These are phyloP conservation scores for Friedmanniomyces simplex DNA, from an alignment of 495 filamentous ascomycete species.

Conservation along the genomic window DNA sequence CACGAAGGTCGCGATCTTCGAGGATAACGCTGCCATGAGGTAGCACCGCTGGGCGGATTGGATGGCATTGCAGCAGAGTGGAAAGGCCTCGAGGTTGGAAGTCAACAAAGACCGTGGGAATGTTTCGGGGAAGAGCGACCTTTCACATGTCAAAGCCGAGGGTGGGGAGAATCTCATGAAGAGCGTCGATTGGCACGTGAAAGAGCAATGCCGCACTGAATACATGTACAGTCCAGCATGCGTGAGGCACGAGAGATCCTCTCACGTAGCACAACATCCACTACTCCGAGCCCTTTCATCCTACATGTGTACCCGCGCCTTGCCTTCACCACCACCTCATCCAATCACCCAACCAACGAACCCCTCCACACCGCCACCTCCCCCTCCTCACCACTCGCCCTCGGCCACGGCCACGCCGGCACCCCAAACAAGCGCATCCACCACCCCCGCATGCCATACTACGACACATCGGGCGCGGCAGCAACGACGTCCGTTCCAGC, in stretches of 20 bases:
- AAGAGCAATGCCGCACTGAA: no score
- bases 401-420: background rate
- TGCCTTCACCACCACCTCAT: no score
- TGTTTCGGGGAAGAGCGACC: background rate
- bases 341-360: background rate
- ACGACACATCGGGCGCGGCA: background rate
- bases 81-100: no score
- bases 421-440: slow-evolving; percentile 5
- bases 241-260: no score
- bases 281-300: no score
- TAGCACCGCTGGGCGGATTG: background rate
- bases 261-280: no score
- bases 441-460: background rate
- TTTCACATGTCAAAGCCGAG: background rate
- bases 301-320: no score
- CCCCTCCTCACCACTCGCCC: background rate
- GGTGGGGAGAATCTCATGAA: no score
- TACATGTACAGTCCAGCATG: no score
- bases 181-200: no score
- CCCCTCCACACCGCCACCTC: background rate
- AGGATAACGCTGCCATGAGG: slow-evolving; percentile 6
- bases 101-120: background rate
- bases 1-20: slow-evolving; percentile 15
- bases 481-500: background rate
- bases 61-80: background rate